Percentiles rank a stretch among this genome's conserved stretches.
Conservation (phyloP, 164 flowering plant species). For the Dillenia suffruticosa region DNA sequence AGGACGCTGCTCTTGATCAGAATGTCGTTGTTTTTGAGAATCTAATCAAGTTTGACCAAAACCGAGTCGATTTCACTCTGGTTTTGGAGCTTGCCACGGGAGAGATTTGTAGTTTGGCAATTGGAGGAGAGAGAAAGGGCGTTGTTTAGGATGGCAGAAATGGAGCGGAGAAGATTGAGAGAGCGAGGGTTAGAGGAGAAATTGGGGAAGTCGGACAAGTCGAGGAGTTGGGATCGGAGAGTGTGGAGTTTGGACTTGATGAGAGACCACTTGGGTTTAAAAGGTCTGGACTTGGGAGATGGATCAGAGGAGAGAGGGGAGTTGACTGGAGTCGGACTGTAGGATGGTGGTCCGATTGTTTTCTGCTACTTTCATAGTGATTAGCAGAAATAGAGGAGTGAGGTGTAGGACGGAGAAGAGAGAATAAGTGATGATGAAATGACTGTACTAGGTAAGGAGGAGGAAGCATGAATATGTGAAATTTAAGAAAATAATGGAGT, state of each 20-base stretch:
- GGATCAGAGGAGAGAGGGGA: too few relatives aligned
- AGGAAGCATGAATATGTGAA: too few relatives aligned
- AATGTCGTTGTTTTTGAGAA: constrained; percentile 39
- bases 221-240: constrained; percentile 44
- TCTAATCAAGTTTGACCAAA: constrained; percentile 38
- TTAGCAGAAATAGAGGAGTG: neutral
- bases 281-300: constrained; percentile 22
- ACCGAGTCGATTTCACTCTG: constrained; percentile 62
- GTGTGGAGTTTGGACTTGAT: constrained; percentile 37
- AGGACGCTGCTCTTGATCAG: constrained; percentile 55
- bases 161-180: constrained; percentile 37
- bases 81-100: constrained; percentile 53
- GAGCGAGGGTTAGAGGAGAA: constrained; percentile 35
- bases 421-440: too few relatives aligned
- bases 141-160: constrained; percentile 32
- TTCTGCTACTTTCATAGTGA: constrained; percentile 20
- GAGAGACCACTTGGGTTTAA: constrained; percentile 49
- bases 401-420: too few relatives aligned
- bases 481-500: too few relatives aligned
- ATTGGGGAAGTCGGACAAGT: constrained; percentile 36
- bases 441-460: too few relatives aligned
- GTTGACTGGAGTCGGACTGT: too few relatives aligned
- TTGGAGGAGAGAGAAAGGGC: constrained; percentile 27
- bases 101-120: constrained; percentile 25
- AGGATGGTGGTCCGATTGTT: too few relatives aligned